phyloP scores from a whole-genome alignment of 129 eudicot genomes.

The Rutidosis leptorrhynchoides region DNA sequence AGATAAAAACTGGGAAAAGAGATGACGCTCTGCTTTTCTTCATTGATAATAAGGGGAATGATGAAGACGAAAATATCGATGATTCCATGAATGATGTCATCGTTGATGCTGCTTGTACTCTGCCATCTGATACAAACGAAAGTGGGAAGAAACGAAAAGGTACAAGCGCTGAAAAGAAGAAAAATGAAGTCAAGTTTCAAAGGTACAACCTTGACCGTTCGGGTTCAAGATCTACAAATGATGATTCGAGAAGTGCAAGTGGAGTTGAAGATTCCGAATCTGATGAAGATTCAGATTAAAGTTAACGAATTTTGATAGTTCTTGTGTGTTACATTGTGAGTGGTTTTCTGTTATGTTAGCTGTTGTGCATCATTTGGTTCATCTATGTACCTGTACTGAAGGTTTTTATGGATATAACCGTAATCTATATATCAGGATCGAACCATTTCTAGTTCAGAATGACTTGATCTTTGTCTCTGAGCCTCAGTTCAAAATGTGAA shows the following conservation, averaged over 20 bases:
- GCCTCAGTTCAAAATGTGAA: no score
- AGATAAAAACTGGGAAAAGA: constrained; percentile 24
- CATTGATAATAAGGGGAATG: constrained; percentile 59
- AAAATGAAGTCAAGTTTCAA: constrained; percentile 43
- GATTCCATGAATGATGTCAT: constrained; percentile 49
- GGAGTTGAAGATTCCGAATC: constrained; percentile 56
- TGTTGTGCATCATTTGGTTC: not conserved
- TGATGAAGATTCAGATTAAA: constrained; percentile 39
- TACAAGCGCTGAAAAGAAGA: constrained; percentile 27
- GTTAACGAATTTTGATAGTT: not conserved
- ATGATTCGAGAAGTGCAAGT: constrained; percentile 44
- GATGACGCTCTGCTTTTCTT: constrained; percentile 45
- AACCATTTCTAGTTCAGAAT: no score
- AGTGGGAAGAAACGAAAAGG: constrained; percentile 52
- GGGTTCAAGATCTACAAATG: constrained; percentile 25
- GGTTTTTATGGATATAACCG: not conserved
- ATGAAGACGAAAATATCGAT: constrained; percentile 39
- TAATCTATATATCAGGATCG: no score
- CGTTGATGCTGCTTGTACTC: constrained; percentile 55
- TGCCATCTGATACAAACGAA: constrained; percentile 35
- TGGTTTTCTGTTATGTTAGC: not conserved
- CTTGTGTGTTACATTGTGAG: not conserved
- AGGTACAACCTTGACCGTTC: constrained; percentile 40
- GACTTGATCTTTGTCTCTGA: no score
- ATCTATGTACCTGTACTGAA: not conserved